Evolutionary conservation across 345 rosid genomes (phyloP).

Genomic region (Murraya koenigii): DNA sequence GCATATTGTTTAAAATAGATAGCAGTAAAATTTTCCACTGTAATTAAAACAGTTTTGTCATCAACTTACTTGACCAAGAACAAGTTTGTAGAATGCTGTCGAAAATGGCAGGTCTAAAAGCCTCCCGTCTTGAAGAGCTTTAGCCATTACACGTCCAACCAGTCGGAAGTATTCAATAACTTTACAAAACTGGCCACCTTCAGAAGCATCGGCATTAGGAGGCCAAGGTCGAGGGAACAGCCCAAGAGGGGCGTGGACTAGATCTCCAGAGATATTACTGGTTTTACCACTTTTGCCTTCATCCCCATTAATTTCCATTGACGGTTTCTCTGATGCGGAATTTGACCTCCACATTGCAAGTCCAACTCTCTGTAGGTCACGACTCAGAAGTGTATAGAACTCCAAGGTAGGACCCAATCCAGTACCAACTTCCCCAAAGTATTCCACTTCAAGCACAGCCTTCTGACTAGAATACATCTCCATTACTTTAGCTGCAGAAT

Average conservation of each 20-base stretch:
- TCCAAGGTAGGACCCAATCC: slow-evolving; percentile 98
- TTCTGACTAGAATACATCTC: slow-evolving; percentile 99
- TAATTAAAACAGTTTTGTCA: not conserved
- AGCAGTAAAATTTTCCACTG: not conserved
- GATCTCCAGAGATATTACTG: slow-evolving; percentile 38
- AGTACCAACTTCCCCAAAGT: slow-evolving; percentile 99
- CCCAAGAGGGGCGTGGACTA: slow-evolving; percentile 82
- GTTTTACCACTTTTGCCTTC: slow-evolving; percentile 48
- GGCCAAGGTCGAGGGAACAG: slow-evolving; percentile 96
- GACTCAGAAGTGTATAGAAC: slow-evolving; percentile 94
- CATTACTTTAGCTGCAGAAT: slow-evolving; percentile 99
- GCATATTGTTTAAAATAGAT: not conserved
- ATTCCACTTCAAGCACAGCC: slow-evolving; percentile 98
- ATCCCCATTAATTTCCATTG: slow-evolving; percentile 59
- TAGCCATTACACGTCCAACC: slow-evolving; percentile 96
- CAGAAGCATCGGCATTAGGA: slow-evolving; percentile 65
- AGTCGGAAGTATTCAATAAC: slow-evolving; percentile 81
- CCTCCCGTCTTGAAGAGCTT: slow-evolving; percentile 99
- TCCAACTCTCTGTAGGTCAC: slow-evolving; percentile 76
- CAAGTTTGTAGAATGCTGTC: slow-evolving; percentile 78
- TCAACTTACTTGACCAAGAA: slow-evolving; percentile 79
- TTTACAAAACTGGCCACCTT: slow-evolving; percentile 68
- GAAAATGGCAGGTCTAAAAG: slow-evolving; percentile 88
- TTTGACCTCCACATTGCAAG: slow-evolving; percentile 96
- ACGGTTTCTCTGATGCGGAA: slow-evolving; percentile 41